phyloP scores from a whole-genome alignment of 2,329 filamentous ascomycete genomes.

The Colletotrichum euphorbiae region DNA sequence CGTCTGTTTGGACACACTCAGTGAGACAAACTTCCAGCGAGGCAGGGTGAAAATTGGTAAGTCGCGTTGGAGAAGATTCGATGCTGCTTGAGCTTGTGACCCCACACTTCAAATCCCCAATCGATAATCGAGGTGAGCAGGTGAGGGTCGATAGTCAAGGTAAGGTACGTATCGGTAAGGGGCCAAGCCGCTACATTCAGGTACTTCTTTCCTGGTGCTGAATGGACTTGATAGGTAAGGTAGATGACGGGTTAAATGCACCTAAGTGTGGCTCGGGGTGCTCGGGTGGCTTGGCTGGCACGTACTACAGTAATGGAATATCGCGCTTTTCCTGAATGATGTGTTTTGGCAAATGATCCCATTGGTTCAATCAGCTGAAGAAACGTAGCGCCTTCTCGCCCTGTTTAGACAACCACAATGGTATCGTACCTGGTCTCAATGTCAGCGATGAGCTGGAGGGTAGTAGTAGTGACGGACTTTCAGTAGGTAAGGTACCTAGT shows the following conservation, averaged over 20 bases:
- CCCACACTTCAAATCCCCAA: constrained; percentile 22
- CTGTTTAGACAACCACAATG: background rate
- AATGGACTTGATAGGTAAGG: background rate
- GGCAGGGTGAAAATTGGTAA: constrained; percentile 30
- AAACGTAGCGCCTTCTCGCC: constrained; percentile 21
- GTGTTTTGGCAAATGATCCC: background rate
- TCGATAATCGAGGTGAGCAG: background rate
- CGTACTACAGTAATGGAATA: background rate
- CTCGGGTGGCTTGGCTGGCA: constrained; percentile 36
- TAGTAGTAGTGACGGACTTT: too few relatives aligned
- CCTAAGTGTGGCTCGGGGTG: constrained; percentile 26
- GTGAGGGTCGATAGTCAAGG: background rate
- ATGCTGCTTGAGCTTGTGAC: constrained; percentile 20
- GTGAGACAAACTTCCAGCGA: background rate
- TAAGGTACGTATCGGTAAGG: constrained; percentile 12
- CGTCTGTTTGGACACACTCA: too few relatives aligned
- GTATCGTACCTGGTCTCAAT: too few relatives aligned
- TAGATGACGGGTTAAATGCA: background rate
- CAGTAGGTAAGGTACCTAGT: too few relatives aligned
- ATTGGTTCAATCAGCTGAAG: constrained; percentile 33
- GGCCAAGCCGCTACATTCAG: constrained; percentile 19
- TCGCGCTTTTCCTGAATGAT: background rate
- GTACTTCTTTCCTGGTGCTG: too few relatives aligned
- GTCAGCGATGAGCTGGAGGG: too few relatives aligned
- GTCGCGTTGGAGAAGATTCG: constrained; percentile 30